phyloP scores from a whole-genome alignment of 805 yeast species.

The Saccharomyces mikatae region DNA sequence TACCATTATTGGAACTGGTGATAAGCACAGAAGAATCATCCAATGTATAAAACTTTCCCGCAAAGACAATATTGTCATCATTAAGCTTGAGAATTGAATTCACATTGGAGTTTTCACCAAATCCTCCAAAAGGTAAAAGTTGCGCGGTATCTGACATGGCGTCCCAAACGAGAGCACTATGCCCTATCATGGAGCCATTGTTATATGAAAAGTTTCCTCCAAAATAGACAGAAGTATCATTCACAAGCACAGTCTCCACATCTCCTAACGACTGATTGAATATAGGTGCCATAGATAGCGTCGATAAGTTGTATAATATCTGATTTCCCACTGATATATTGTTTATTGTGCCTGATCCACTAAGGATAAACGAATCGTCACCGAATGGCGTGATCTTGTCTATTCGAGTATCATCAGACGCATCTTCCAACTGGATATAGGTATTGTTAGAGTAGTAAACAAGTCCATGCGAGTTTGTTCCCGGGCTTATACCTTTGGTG shows the following conservation, averaged over 20 bases:
- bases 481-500: conserved; percentile 10
- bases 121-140: conserved; percentile 67
- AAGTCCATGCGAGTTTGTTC: conserved; percentile 10
- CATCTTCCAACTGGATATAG: conserved; percentile 15
- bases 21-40: conserved; percentile 39
- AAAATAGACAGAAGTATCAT: conserved; percentile 50
- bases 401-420: conserved; percentile 11
- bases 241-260: conserved; percentile 43
- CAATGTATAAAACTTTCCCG: conserved; percentile 64
- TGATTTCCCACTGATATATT: conserved; percentile 25
- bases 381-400: conserved; percentile 25
- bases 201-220: conserved; percentile 71
- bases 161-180: conserved; percentile 58
- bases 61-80: conserved; percentile 55
- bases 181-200: conserved; percentile 30
- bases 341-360: conserved; percentile 28
- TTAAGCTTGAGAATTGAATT: conserved; percentile 52
- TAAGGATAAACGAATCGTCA: conserved; percentile 29
- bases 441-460: conserved; percentile 25
- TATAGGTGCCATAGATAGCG: conserved; percentile 19
- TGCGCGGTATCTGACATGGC: conserved; percentile 33
- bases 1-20: conserved; percentile 15
- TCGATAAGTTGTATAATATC: conserved; percentile 28
- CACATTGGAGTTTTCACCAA: conserved; percentile 50
- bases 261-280: conserved; percentile 16